Evolutionary conservation across 306 rosid species (phyloP).

Genomic region (Pyrus pyrifolia): DNA sequence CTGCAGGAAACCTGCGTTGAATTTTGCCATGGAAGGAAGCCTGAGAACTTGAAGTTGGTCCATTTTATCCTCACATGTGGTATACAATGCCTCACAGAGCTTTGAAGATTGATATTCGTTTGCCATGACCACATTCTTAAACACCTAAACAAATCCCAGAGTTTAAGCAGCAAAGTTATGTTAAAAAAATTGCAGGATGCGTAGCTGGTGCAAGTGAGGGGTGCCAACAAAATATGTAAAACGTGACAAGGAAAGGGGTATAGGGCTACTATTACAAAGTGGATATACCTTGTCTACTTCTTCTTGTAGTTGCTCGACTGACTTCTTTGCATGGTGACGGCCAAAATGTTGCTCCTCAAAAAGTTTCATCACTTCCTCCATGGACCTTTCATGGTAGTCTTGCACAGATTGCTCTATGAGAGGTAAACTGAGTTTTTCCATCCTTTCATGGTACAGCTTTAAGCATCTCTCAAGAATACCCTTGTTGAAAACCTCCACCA

Average conservation of each 20-base stretch:
- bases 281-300: conserved; percentile 60
- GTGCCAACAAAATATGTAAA: neutral
- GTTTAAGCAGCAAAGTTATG: neutral
- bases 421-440: conserved; percentile 57
- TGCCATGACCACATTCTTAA: conserved; percentile 49
- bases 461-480: conserved; percentile 86
- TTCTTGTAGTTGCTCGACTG: conserved; percentile 66
- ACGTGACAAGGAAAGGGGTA: neutral
- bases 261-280: neutral
- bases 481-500: conserved; percentile 91
- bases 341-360: conserved; percentile 92
- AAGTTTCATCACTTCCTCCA: conserved; percentile 44
- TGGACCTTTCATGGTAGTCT: conserved; percentile 49
- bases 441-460: conserved; percentile 54
- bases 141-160: conserved; percentile 39
- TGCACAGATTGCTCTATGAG: conserved; percentile 48
- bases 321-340: conserved; percentile 83
- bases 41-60: conserved; percentile 87
- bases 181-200: neutral
- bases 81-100: conserved; percentile 80
- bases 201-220: neutral
- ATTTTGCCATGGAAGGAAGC: conserved; percentile 96
- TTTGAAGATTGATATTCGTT: conserved; percentile 78
- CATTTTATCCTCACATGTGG: conserved; percentile 81
- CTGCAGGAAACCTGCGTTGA: conserved; percentile 78